Percentiles rank a stretch among this genome's conserved stretches.
These are phyloP conservation scores for Thinopyrum obtusiflorum DNA, from an alignment of 202 grass and related monocot species.

Conservation along the genomic window DNA sequence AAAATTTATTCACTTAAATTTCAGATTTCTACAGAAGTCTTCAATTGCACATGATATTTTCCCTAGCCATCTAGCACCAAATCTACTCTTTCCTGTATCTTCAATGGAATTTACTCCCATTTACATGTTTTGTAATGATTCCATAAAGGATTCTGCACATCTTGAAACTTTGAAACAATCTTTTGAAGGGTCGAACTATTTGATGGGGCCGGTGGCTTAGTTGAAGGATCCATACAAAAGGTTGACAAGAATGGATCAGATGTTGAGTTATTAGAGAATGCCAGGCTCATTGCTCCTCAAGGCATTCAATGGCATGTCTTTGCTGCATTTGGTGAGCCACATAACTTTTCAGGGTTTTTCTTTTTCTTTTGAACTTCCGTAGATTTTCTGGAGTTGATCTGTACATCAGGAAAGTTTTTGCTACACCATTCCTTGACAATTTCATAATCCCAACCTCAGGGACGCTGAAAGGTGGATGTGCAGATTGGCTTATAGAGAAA, in stretches of 20 bases:
- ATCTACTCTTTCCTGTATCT: neutral
- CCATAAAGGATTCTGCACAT: neutral
- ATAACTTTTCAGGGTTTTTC: neutral
- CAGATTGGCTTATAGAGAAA: constrained; percentile 99
- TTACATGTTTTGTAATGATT: neutral
- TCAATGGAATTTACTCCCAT: neutral
- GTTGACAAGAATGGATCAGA: constrained; percentile 62
- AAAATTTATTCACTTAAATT: neutral
- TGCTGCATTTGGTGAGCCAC: constrained; percentile 79
- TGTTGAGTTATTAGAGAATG: constrained; percentile 65
- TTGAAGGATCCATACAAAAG: constrained; percentile 79
- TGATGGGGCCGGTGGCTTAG: constrained; percentile 67
- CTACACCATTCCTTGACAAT: constrained; percentile 11
- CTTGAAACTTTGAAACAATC: constrained; percentile 3
- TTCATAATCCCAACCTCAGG: constrained; percentile 45
- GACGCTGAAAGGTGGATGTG: constrained; percentile 80
- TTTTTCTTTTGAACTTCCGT: no score
- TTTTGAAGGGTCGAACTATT: constrained; percentile 79
- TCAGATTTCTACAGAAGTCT: neutral
- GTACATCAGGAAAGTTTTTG: neutral
- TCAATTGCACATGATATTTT: neutral
- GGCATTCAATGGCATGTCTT: constrained; percentile 87
- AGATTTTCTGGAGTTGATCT: neutral
- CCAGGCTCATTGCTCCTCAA: constrained; percentile 50
- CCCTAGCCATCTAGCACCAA: neutral